Evolutionary conservation across 495 filamentous ascomycete genomes (phyloP).

Genomic region (Xylaria nigripes): DNA sequence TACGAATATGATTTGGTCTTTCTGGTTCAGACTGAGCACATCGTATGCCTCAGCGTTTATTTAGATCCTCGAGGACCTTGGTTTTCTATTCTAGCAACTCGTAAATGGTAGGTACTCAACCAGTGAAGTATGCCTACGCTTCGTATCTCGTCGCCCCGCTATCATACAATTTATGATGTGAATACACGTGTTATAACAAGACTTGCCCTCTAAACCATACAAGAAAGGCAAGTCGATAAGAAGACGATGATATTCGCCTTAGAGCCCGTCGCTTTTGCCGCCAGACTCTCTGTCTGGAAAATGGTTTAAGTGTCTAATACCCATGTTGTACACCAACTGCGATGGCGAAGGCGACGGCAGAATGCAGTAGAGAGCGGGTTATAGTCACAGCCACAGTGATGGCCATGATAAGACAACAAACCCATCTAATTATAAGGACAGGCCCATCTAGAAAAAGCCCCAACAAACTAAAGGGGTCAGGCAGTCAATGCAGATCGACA

Average conservation of each 20-base stretch:
- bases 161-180: not conserved
- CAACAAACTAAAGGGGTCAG: not conserved
- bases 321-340: constrained; percentile 7
- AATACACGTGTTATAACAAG: not conserved
- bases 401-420: constrained; percentile 11
- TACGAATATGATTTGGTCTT: too few relatives aligned
- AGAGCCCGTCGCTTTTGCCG: not conserved
- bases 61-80: not conserved
- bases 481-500: constrained; percentile 29
- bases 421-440: constrained; percentile 13
- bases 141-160: not conserved
- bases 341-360: constrained; percentile 5
- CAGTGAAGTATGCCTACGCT: not conserved
- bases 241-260: not conserved
- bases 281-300: not conserved
- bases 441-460: constrained; percentile 3
- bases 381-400: constrained; percentile 10
- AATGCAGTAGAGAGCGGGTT: constrained; percentile 4
- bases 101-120: not conserved
- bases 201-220: not conserved
- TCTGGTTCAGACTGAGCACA: not conserved
- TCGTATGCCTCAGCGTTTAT: not conserved
- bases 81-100: not conserved
- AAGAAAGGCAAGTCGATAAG: not conserved
- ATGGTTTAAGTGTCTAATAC: not conserved